Evolutionary conservation across 768 basidiomycete species (phyloP).

Genomic region (Gymnopilus dilepis): DNA sequence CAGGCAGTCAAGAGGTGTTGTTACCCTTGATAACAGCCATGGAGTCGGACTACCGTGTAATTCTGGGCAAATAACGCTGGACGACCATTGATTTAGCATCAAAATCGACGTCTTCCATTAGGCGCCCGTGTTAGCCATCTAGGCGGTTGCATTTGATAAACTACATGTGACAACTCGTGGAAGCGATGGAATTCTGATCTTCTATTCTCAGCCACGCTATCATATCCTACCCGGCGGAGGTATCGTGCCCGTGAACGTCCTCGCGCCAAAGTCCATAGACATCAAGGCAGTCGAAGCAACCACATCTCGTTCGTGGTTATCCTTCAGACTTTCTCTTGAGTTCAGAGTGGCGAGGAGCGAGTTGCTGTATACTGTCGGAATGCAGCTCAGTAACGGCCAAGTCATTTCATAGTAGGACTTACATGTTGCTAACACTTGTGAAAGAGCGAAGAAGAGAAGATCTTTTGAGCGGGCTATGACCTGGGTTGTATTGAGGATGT

Average conservation of each 20-base stretch:
- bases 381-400: no score
- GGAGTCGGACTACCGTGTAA: no score
- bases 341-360: constrained; percentile 20
- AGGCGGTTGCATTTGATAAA: no score
- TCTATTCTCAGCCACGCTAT: neutral
- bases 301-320: neutral
- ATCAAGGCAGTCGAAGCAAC: neutral
- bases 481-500: no score
- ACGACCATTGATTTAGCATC: no score
- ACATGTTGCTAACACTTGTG: constrained; percentile 17
- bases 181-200: no score
- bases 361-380: constrained; percentile 16
- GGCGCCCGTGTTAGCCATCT: no score
- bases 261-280: neutral
- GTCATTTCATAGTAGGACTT: neutral
- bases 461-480: constrained; percentile 15
- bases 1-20: no score
- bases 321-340: constrained; percentile 7
- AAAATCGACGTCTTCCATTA: no score
- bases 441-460: constrained; percentile 17
- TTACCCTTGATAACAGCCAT: no score
- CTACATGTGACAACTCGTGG: no score
- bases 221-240: neutral
- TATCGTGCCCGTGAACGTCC: neutral
- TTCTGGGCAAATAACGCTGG: no score